phyloP scores from a whole-genome alignment of 192 early-diverging fungal species.

The Rhizophagus sp. region DNA sequence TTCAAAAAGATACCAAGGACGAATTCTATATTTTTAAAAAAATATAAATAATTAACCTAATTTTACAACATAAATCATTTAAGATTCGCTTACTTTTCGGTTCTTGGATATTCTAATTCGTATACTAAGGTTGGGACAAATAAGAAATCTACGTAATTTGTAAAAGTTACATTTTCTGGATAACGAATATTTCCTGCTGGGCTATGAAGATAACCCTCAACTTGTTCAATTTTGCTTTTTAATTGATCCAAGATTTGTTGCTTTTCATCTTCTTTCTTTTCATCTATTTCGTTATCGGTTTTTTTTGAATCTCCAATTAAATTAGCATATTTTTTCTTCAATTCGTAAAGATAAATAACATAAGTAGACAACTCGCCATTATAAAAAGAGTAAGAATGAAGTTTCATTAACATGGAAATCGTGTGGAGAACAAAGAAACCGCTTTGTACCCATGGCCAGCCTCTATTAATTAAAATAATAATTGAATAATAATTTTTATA shows the following conservation, averaged over 20 bases:
- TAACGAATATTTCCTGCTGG: slow-evolving; percentile 56
- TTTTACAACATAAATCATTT: background rate
- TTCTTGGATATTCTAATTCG: slow-evolving; percentile 91
- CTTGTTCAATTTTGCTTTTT: slow-evolving; percentile 44
- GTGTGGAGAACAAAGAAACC: slow-evolving; percentile 86
- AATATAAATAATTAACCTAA: background rate
- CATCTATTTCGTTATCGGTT: slow-evolving; percentile 26
- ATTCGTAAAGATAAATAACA: slow-evolving; percentile 34
- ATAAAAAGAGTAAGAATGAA: slow-evolving; percentile 87
- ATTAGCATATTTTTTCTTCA: slow-evolving; percentile 38
- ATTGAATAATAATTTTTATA: slow-evolving; percentile 35
- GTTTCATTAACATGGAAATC: slow-evolving; percentile 94
- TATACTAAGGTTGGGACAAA: slow-evolving; percentile 91
- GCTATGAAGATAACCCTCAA: slow-evolving; percentile 58
- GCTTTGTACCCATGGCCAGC: slow-evolving; percentile 91
- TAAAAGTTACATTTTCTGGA: slow-evolving; percentile 78
- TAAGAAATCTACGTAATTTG: slow-evolving; percentile 86
- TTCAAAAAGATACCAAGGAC: slow-evolving; percentile 85
- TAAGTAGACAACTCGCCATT: slow-evolving; percentile 73
- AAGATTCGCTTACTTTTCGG: slow-evolving; percentile 52
- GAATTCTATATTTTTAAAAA: slow-evolving; percentile 57
- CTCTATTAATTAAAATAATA: slow-evolving; percentile 35
- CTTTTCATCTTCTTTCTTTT: slow-evolving; percentile 1
- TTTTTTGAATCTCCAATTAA: slow-evolving; percentile 31
- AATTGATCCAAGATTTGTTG: slow-evolving; percentile 8